Conservation (phyloP, 192 early-diverging fungal species). For the Umbelopsis vinacea region DNA sequence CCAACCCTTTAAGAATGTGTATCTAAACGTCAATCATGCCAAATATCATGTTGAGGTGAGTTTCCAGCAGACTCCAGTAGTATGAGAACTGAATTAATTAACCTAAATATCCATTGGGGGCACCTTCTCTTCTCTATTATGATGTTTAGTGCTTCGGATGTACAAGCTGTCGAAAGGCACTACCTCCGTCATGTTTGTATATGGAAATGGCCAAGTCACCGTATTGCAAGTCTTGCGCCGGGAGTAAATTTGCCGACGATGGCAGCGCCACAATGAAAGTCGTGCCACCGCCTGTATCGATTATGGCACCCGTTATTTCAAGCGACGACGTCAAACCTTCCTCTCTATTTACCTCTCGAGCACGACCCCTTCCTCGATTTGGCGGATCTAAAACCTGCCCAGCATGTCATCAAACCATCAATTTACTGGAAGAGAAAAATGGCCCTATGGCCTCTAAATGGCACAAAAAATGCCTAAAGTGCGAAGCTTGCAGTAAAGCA, state of each 20-base stretch:
- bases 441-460: slow-evolving; percentile 36
- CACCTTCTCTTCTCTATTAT: slow-evolving; percentile 18
- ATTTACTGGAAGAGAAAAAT: slow-evolving; percentile 35
- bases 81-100: no score
- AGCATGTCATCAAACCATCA: slow-evolving; percentile 30
- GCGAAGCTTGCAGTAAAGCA: slow-evolving; percentile 29
- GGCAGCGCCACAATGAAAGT: slow-evolving; percentile 20
- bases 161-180: slow-evolving; percentile 20
- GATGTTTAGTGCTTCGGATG: slow-evolving; percentile 40
- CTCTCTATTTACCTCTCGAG: slow-evolving; percentile 28
- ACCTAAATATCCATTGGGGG: no score
- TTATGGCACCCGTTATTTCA: neutral
- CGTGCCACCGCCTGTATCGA: slow-evolving; percentile 21
- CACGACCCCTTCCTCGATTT: slow-evolving; percentile 31
- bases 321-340: slow-evolving; percentile 24
- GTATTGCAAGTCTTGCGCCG: slow-evolving; percentile 28
- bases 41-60: slow-evolving; percentile 35
- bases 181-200: slow-evolving; percentile 32
- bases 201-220: slow-evolving; percentile 22
- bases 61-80: no score
- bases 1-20: neutral
- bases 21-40: slow-evolving; percentile 21
- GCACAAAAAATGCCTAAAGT: slow-evolving; percentile 37
- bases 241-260: slow-evolving; percentile 2
- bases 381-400: slow-evolving; percentile 31